These are phyloP conservation scores for Ascodesmis nigricans DNA, from an alignment of 495 filamentous ascomycete genomes.

Conservation along the genomic window DNA sequence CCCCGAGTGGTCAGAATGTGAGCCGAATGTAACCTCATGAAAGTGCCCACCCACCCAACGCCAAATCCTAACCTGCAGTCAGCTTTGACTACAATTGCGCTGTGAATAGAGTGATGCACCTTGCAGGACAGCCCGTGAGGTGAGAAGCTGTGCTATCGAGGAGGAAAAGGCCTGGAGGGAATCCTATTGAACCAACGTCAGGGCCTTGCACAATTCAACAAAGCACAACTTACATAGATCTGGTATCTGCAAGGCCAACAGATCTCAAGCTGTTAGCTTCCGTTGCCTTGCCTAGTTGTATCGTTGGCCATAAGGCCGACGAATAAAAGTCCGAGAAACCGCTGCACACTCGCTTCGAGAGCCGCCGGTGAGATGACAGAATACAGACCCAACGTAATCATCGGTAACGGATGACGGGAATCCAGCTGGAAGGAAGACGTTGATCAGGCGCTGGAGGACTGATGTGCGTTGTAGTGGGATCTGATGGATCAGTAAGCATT, in stretches of 20 bases:
- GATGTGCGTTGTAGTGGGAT: too few species aligned
- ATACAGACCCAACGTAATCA: slow-evolving; percentile 62
- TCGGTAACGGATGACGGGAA: slow-evolving; percentile 77
- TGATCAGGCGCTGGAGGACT: slow-evolving; percentile 27
- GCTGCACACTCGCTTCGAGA: not conserved
- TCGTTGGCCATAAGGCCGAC: too few species aligned
- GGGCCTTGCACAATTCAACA: not conserved
- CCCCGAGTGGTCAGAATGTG: slow-evolving; percentile 4
- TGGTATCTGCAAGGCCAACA: slow-evolving; percentile 36
- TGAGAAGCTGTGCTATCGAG: slow-evolving; percentile 72
- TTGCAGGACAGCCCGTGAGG: slow-evolving; percentile 74
- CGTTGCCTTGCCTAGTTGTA: too few species aligned
- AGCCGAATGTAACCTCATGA: not conserved
- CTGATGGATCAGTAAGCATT: too few species aligned
- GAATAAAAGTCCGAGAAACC: too few species aligned
- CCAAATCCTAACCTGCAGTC: slow-evolving; percentile 40
- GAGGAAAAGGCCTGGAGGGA: slow-evolving; percentile 90
- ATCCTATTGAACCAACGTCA: slow-evolving; percentile 33
- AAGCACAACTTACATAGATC: slow-evolving; percentile 34
- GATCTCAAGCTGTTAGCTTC: too few species aligned
- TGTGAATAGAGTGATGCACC: slow-evolving; percentile 26
- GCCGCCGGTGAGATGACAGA: slow-evolving; percentile 1
- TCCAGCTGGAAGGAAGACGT: slow-evolving; percentile 77
- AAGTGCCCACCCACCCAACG: slow-evolving; percentile 31
- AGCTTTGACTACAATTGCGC: slow-evolving; percentile 6